A percentile compares a stretch with the other conserved stretches of the same genome.
Evolutionary conservation across 2,329 filamentous ascomycete genomes (phyloP).

Genomic region (Trichothecium roseum): DNA sequence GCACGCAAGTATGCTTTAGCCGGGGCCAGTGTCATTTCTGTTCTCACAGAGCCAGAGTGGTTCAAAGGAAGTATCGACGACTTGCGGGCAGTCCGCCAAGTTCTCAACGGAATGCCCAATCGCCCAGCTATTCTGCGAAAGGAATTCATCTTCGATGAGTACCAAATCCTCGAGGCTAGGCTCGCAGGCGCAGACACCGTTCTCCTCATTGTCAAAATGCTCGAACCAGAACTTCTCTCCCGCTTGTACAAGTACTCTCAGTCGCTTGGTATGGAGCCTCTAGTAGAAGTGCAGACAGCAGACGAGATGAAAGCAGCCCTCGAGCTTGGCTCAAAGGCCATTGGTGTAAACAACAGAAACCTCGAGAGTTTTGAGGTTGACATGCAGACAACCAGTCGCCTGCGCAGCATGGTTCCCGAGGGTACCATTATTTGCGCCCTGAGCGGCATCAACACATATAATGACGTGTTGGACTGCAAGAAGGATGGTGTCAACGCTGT

Average conservation of each 20-base stretch:
- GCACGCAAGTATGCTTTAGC: slow-evolving; percentile 86
- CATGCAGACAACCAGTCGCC: slow-evolving; percentile 76
- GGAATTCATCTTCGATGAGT: slow-evolving; percentile 96
- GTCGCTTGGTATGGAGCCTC: slow-evolving; percentile 89
- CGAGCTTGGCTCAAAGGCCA: slow-evolving; percentile 76
- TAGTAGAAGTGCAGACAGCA: slow-evolving; percentile 91
- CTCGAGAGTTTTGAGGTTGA: slow-evolving; percentile 96
- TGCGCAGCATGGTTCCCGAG: slow-evolving; percentile 78
- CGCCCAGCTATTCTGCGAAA: slow-evolving; percentile 87
- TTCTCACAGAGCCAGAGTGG: slow-evolving; percentile 98
- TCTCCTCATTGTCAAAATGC: slow-evolving; percentile 96
- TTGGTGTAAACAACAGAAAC: slow-evolving; percentile 97
- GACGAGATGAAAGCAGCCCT: slow-evolving; percentile 89
- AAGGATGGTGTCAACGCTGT: slow-evolving; percentile 86
- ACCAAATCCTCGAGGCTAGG: slow-evolving; percentile 91
- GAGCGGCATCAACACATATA: slow-evolving; percentile 81
- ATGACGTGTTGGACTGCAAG: slow-evolving; percentile 81
- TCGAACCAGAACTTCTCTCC: slow-evolving; percentile 63
- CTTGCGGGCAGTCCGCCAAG: slow-evolving; percentile 74
- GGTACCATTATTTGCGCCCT: slow-evolving; percentile 85
- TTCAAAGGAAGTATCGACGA: slow-evolving; percentile 98
- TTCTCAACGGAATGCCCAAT: slow-evolving; percentile 83
- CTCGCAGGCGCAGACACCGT: slow-evolving; percentile 91
- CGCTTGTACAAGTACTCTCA: slow-evolving; percentile 80
- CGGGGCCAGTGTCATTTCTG: slow-evolving; percentile 92